These are phyloP conservation scores for Tylopilus cervinicoccineus DNA, from an alignment of 768 basidiomycete species.

Conservation along the genomic window DNA sequence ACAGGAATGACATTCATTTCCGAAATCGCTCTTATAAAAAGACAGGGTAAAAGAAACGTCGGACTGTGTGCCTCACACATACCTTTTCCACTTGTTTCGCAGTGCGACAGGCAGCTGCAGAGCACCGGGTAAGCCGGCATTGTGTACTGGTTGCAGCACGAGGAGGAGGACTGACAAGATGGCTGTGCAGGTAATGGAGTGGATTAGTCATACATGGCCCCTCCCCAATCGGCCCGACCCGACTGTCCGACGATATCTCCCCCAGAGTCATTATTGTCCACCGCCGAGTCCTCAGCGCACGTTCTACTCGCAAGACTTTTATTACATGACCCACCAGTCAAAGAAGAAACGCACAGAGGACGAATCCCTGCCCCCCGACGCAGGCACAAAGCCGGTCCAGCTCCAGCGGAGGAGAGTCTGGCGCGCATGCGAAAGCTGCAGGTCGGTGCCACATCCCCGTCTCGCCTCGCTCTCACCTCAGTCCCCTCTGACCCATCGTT, in stretches of 20 bases:
- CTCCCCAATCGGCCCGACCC: slow-evolving; percentile 33
- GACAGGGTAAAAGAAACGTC: slow-evolving; percentile 12
- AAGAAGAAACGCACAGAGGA: slow-evolving; percentile 81
- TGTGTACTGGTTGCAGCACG: slow-evolving; percentile 16
- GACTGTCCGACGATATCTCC: slow-evolving; percentile 34
- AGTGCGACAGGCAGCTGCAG: slow-evolving; percentile 2
- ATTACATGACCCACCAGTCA: slow-evolving; percentile 48
- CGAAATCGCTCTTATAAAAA: slow-evolving; percentile 30
- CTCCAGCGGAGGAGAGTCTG: slow-evolving; percentile 79
- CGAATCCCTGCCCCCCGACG: slow-evolving; percentile 44
- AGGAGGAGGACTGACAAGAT: slow-evolving; percentile 18
- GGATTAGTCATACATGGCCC: slow-evolving; percentile 32
- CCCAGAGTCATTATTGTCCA: slow-evolving; percentile 18
- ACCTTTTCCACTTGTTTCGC: slow-evolving; percentile 14
- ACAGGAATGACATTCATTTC: slow-evolving; percentile 36
- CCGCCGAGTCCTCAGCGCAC: slow-evolving; percentile 18
- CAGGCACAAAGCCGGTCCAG: slow-evolving; percentile 66
- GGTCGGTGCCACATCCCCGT: slow-evolving; percentile 43
- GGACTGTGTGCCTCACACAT: slow-evolving; percentile 19
- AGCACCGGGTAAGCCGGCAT: slow-evolving; percentile 18
- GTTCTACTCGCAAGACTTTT: slow-evolving; percentile 41
- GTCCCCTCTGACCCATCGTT: slow-evolving; percentile 15
- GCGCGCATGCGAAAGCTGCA: slow-evolving; percentile 88
- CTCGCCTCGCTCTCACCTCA: slow-evolving; percentile 7
- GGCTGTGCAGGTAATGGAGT: slow-evolving; percentile 29